These are phyloP conservation scores for Kondoa malvinella DNA, from an alignment of 768 basidiomycete genomes.

Conservation along the genomic window DNA sequence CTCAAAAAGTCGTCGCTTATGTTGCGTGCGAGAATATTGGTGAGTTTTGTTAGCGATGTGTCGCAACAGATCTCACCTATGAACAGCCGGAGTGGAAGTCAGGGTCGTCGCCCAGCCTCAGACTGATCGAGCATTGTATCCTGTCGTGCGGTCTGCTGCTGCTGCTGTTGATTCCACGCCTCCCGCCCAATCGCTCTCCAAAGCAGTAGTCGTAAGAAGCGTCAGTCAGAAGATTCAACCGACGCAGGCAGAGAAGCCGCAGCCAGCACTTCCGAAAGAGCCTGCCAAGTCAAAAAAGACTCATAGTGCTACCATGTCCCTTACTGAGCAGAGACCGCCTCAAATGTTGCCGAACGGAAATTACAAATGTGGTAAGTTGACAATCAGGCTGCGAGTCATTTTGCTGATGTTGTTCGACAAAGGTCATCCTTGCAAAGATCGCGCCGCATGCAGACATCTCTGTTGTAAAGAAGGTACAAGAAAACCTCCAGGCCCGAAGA, in stretches of 20 bases:
- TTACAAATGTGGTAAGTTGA: conserved; percentile 21
- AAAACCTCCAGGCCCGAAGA: background rate
- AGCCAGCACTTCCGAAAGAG: background rate
- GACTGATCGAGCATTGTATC: conserved; percentile 17
- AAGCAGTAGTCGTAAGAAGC: no score
- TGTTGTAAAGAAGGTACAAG: conserved; percentile 6
- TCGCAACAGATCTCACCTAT: background rate
- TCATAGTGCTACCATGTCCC: background rate
- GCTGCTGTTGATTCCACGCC: background rate
- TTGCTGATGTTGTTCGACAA: no score
- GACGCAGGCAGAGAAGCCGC: background rate
- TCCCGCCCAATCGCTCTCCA: background rate
- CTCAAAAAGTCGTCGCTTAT: conserved; percentile 21
- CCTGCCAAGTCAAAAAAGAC: background rate
- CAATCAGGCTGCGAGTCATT: no score
- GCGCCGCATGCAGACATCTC: background rate
- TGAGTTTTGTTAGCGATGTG: background rate
- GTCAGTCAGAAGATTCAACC: no score
- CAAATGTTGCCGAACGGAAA: conserved; percentile 13
- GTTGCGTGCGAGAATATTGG: conserved; percentile 22
- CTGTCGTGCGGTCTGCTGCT: background rate
- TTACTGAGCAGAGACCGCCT: conserved; percentile 1
- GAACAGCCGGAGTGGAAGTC: background rate
- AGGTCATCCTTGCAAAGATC: conserved; percentile 18
- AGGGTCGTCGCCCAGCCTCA: background rate